Evolutionary conservation across 2,329 filamentous ascomycete species (phyloP), one percentile per base, ranked within the genome.

Genomic region (Trichoderma semiorbis): DNA sequence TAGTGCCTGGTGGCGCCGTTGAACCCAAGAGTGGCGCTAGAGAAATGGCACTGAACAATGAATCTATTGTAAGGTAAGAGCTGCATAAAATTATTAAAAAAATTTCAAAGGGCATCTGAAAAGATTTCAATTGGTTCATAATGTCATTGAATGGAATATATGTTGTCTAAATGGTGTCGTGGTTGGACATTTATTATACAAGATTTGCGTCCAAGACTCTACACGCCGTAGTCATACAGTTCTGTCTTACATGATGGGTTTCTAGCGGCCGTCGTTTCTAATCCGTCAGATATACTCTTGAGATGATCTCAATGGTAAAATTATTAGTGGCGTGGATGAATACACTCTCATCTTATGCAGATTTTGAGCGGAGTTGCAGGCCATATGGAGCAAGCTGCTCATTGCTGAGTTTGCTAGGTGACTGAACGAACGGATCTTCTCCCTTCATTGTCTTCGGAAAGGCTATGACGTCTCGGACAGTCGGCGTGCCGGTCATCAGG

Each of bases 371-470:
- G 6, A 82, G 73, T 58, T 80, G 77, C 50, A 88, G 74, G 12
- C 87, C 84, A 73, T 88, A 88, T 0, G 83, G 84, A 66, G 76
- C 78, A 68, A 87, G 79, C 74, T 87, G 83, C 64, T 88, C 87
- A 72, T 88, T 82, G 0, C 87, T 92, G 74, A 97, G 85, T 74
- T 80, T 80, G 65, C 90, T 90, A 0, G 96, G 96, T 74, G 93
- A 93, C 76, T 89, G 90, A 3, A 97, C 93, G 81, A 97, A 88
- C 71, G 90, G 81, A 82, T 99, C 96, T 78, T 97, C 93, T 0
- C 96, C 95, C 79, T 91, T 94, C 73, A 94, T 94, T 73, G 90
- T 95, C 85, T 99, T 99, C 0, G 96, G 97, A 78, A 99, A 99
- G 0, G 95, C 95, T 81, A 99, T 98, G 2, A 99, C 95, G 83